Conservation (phyloP, 257 asterid genomes). For the Thymus mandschuricus region DNA sequence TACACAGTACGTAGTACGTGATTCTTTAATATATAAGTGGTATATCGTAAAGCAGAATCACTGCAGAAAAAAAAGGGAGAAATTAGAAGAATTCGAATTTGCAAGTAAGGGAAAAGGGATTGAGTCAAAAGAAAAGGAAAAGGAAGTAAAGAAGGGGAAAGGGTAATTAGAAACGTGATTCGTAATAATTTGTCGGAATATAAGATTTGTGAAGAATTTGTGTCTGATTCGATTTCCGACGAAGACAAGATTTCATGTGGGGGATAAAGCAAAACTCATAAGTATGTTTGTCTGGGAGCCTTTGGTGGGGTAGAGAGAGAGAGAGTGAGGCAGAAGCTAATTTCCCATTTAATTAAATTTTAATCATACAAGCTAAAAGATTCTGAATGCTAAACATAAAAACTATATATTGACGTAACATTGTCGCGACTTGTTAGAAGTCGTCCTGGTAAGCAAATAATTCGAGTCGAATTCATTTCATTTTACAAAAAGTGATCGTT, state of each 20-base stretch:
- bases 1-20: no score
- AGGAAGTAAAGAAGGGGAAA: not conserved
- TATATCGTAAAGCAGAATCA: not conserved
- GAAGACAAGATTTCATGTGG: not conserved
- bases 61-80: not conserved
- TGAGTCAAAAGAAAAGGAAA: constrained; percentile 30
- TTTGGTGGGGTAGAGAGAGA: no score
- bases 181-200: constrained; percentile 25
- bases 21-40: not conserved
- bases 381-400: no score
- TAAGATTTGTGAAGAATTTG: constrained; percentile 10
- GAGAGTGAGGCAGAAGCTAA: no score
- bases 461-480: no score
- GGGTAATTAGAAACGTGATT: constrained; percentile 4
- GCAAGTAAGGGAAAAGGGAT: constrained; percentile 16
- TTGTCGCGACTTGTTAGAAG: no score
- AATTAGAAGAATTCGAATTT: constrained; percentile 18
- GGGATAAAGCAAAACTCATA: constrained; percentile 8
- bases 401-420: no score
- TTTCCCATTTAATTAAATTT: no score
- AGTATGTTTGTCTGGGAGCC: constrained; percentile 10
- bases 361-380: no score
- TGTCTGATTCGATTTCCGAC: constrained; percentile 19
- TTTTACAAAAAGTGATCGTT: no score
- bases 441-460: no score